phyloP scores from a whole-genome alignment of 257 asterid genomes.

The Lantana camara region DNA sequence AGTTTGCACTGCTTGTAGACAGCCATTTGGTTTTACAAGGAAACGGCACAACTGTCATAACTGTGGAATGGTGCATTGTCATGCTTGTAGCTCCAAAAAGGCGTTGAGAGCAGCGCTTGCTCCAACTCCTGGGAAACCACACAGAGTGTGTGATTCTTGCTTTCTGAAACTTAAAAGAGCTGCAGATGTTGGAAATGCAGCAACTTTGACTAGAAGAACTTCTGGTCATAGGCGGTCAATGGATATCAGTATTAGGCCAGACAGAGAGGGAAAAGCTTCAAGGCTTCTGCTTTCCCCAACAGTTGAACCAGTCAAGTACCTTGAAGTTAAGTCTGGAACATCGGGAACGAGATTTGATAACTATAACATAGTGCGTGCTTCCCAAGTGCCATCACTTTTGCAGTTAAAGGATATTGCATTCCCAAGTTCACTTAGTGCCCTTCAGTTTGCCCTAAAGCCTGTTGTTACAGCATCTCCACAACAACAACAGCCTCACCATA shows the following conservation, averaged over 20 bases:
- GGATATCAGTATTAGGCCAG: conserved; percentile 45
- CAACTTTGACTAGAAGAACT: conserved; percentile 42
- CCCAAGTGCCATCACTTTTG: conserved; percentile 87
- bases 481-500: conserved; percentile 35
- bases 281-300: conserved; percentile 66
- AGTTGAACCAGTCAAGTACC: conserved; percentile 82
- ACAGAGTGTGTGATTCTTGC: conserved; percentile 89
- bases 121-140: conserved; percentile 95
- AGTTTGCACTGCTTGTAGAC: conserved; percentile 76
- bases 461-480: conserved; percentile 44
- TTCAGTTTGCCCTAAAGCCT: conserved; percentile 81
- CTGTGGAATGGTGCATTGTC: conserved; percentile 92
- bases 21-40: conserved; percentile 87
- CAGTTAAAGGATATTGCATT: conserved; percentile 89
- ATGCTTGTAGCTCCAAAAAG: conserved; percentile 88
- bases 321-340: conserved; percentile 66
- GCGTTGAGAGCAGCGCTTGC: conserved; percentile 86
- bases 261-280: conserved; percentile 53
- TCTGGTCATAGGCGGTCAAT: conserved; percentile 50
- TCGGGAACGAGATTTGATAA: conserved; percentile 47
- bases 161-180: conserved; percentile 68
- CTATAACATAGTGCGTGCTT: conserved; percentile 67
- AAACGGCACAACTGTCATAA: conserved; percentile 85
- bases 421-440: conserved; percentile 92
- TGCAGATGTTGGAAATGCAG: conserved; percentile 47